Evolutionary conservation across 2,329 filamentous ascomycete genomes (phyloP), one percentile per base, ranked within the genome.

Genomic region (Hypoxylon sp.): DNA sequence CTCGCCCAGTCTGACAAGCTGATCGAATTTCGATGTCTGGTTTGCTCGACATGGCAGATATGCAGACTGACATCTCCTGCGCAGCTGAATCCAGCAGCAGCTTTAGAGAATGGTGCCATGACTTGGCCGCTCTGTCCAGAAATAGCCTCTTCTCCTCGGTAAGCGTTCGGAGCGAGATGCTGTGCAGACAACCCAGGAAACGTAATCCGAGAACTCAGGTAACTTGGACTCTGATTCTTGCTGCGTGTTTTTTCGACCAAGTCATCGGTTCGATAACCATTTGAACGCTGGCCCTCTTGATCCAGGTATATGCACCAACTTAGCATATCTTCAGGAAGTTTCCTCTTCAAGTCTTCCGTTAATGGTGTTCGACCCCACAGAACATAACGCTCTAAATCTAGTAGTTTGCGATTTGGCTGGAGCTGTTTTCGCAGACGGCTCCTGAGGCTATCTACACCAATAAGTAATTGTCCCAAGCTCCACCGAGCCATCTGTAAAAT

Each of bases 251-350:
- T 46, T 60, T 67, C 16, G 69, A 64, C 74, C 74, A 77, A 3
- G 60, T 56, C 68, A 77, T 73, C 0, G 74, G 74, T 60, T 77
- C 74, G 14, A 74, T 70, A 12, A 75, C 65, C 2, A 47, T 61
- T 61, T 76, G 73, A 2, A 72, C 69, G 34, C 75, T 76, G 16
- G 16, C 65, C 53, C 16, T 76, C 73, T 5, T 65, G 16, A n/a
- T 76, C 75, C 21, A 67, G 3, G 54, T 71, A 75, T 74, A 76
- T 76, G 45, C 73, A 76, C 75, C 75, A 77, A 23, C 60, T 76
- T 7, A 76, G 55, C 25, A 75, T 7, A 30, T 75, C 74, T 21
- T 59, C 47, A 8, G 61, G 50, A 23, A 70, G n/a, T 12, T 58
- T 46, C 48, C 45, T 34, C 52, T 64, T 73, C 45, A 76, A 51